Base-by-base conservation (phyloP, 805 yeast genomes). In the Wickerhamiella dianesei region DNA sequence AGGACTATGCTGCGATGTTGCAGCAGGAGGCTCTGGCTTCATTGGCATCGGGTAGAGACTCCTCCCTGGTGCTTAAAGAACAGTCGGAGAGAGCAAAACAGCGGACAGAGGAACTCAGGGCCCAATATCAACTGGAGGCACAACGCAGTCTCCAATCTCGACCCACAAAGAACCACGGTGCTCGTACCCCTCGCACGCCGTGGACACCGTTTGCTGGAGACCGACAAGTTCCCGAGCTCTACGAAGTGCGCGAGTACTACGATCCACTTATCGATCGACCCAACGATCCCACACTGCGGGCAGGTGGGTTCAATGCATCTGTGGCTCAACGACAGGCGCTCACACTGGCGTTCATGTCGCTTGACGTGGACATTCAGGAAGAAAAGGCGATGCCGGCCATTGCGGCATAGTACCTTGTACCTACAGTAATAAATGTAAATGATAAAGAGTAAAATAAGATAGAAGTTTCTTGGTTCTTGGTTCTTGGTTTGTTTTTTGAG, bases 141-240 rank as follows among this genome's bases (percentile, higher is more conserved):
- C 56, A 51, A 41, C 50, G 55, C 37, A 62, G 68, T 48, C 63
- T 22, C 53, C 60, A 64, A 44, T 53, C 55, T n/a, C 35, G 21
- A 9, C 13, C 54, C 51, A 21, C 35, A 12, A 59, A 52, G 50
- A 51, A 57, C 22, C 52, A 21, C 37, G 35, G 39, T 18, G 21
- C 44, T 17, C 40, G 14, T 5, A 29, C 29, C 5, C 45, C 46
- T 19, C 49, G 60, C 14, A 67, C 72, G 4, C 97, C 97, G 16
- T 89, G 88, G 62, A 87, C 97, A 9, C 97, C 97, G 6, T 89
- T 89, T 65, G 79, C 80, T 59, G 96, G 96, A 41, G 97, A 89
- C 64, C 71, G 92, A 50, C 79, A 81, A 68, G 20, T 69, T 70
- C 46, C 69, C 73, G 22, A 39, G 21, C 87, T 77, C 64, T 66